Evolutionary conservation across 257 asterid genomes (phyloP).

Genomic region (Coffea eugenioides): DNA sequence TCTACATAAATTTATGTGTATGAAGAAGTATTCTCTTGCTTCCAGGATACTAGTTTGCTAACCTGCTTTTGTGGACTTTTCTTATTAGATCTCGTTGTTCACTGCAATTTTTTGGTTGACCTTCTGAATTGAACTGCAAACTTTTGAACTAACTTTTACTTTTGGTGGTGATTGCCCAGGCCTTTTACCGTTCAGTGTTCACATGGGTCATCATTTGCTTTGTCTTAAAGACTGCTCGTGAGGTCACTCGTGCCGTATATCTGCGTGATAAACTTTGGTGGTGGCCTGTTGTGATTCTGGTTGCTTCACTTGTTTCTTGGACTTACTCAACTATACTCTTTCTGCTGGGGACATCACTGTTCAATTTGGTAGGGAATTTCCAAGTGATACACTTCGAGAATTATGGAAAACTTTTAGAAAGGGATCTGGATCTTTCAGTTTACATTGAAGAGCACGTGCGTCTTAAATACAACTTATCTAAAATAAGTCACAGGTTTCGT

Average conservation of each 20-base stretch:
- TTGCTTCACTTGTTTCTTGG: slow-evolving; percentile 62
- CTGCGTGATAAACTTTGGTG: slow-evolving; percentile 51
- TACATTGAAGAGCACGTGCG: slow-evolving; percentile 80
- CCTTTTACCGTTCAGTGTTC: slow-evolving; percentile 48
- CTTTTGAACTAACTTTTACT: neutral
- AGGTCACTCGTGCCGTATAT: slow-evolving; percentile 53
- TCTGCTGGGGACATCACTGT: slow-evolving; percentile 64
- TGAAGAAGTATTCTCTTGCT: neutral
- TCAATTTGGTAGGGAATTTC: slow-evolving; percentile 71
- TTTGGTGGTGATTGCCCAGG: slow-evolving; percentile 39
- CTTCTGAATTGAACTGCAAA: slow-evolving; percentile 1
- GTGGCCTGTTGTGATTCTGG: slow-evolving; percentile 40
- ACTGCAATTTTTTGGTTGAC: neutral
- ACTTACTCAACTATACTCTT: slow-evolving; percentile 64
- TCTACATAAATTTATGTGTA: neutral
- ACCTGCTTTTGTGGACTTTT: neutral
- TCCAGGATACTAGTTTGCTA: neutral
- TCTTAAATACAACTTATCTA: slow-evolving; percentile 57
- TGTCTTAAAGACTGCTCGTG: slow-evolving; percentile 62
- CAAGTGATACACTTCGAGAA: slow-evolving; percentile 75
- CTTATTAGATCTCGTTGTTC: neutral
- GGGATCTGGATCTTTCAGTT: slow-evolving; percentile 64
- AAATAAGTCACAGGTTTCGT: slow-evolving; percentile 82
- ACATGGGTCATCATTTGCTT: slow-evolving; percentile 67
- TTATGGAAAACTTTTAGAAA: slow-evolving; percentile 70